Conservation (phyloP, 2,329 filamentous ascomycete genomes). For the Myriosclerotinia curreyana region DNA sequence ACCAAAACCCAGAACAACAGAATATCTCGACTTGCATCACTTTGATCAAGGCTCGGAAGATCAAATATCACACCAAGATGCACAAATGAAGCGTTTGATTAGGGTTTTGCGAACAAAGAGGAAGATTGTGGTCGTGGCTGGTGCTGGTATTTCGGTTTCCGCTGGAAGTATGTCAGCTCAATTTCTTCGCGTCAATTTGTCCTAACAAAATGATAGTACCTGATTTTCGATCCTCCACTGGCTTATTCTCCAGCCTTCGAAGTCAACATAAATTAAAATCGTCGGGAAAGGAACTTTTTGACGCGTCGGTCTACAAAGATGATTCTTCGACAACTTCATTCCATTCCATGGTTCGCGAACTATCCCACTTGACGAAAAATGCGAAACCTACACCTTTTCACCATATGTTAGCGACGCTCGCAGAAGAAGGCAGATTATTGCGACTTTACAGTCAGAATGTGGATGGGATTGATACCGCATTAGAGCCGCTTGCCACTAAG, state of each 20-base stretch:
- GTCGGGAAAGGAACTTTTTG: conserved; percentile 93
- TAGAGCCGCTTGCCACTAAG: conserved; percentile 74
- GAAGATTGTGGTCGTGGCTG: conserved; percentile 95
- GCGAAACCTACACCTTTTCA: conserved; percentile 87
- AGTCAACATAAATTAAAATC: conserved; percentile 87
- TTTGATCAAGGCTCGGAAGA: conserved; percentile 46
- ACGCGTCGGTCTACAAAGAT: conserved; percentile 95
- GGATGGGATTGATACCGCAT: conserved; percentile 84
- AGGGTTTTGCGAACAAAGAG: conserved; percentile 79
- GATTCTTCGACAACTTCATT: conserved; percentile 85
- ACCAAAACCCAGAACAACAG: conserved; percentile 71
- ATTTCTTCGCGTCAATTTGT: conserved; percentile 23
- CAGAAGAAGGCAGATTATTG: conserved; percentile 79
- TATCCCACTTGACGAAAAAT: conserved; percentile 73
- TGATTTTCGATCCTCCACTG: conserved; percentile 89
- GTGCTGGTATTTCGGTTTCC: conserved; percentile 94
- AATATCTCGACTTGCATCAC: conserved; percentile 68
- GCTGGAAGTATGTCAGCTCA: conserved; percentile 69
- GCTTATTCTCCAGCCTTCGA: conserved; percentile 81
- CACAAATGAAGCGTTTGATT: conserved; percentile 66
- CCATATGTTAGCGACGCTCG: conserved; percentile 85
- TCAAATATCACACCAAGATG: conserved; percentile 53
- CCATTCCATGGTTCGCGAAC: conserved; percentile 90
- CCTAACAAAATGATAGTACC: conserved; percentile 58
- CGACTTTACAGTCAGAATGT: conserved; percentile 97